Evolutionary conservation across 2,329 filamentous ascomycete genomes (phyloP), one percentile per base, ranked within the genome.

Genomic region (Thermoascus crustaceus): DNA sequence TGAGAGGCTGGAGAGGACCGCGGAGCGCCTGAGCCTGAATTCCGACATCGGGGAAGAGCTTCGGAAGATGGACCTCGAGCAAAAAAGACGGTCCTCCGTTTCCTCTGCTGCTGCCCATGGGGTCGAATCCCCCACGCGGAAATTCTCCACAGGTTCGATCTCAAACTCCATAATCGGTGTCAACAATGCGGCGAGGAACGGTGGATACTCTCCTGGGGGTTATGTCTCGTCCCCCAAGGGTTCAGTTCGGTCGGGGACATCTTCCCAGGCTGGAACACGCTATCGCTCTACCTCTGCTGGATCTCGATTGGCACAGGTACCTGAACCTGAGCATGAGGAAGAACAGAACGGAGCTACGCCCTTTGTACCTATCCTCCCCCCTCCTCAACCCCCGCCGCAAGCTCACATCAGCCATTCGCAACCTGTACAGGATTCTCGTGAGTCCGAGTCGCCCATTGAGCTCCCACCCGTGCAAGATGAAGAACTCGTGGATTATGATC

Each of bases 1-100:
- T 37, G 66, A 68, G 46, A 56, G 67, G 27, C 45, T 71, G 44
- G 68, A 71, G 44, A 55, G 61, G 42, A 67, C 60, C 42, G 68
- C 67, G 10, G 67, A 69, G 49, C 61, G 62, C 21, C 51, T 71
- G 39, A 71, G 66, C 48, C 57, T 60, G 45, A 63, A 58, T 36
- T 65, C 66, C 5, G 66, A 69, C 47, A 61, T 69, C 30, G 61
- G 57, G 23, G 56, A 57, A 30, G 66, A 68, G 43, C 55, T 70
- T 30, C 61, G 61, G 37, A 65, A 60, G 40, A 58, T 69, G 51
- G 64, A 66, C 41, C 47, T 53, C 35, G 64, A 68, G 39, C 64
- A 66, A 43, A 63, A 64, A 37, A 55, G 58, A 29, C 58, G 56
- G 35, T 64, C 62, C 6, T 61, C 57, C 37, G 46, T 47, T n/a